A percentile compares a stretch with the other conserved stretches of the same genome.
phyloP scores from a whole-genome alignment of 306 rosid species.

The Vachellia collinsii region DNA sequence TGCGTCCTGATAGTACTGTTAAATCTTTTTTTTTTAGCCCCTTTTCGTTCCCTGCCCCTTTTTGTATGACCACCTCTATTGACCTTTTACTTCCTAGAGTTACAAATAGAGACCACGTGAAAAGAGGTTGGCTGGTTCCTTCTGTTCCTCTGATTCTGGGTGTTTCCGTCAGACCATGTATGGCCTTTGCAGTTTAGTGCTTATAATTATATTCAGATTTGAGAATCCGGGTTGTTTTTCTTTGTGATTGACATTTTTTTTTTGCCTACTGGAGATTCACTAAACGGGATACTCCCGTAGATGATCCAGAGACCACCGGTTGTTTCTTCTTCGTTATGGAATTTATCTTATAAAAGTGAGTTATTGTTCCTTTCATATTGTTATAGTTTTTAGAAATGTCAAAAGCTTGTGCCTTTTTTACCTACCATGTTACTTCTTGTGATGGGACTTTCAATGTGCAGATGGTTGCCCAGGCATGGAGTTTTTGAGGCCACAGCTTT shows the following conservation, averaged over 20 bases:
- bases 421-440: conserved; percentile 15
- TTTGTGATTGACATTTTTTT: background rate
- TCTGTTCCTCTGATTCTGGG: too few relatives aligned
- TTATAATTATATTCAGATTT: background rate
- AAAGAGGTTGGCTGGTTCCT: too few relatives aligned
- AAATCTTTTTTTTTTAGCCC: too few relatives aligned
- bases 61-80: too few relatives aligned
- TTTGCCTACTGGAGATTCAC: background rate
- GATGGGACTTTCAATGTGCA: conserved; percentile 42
- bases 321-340: conserved; percentile 50
- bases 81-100: too few relatives aligned
- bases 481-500: conserved; percentile 48
- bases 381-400: background rate
- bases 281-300: background rate
- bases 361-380: conserved; percentile 10
- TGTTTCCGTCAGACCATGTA: too few relatives aligned
- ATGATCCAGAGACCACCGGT: conserved; percentile 57
- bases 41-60: too few relatives aligned
- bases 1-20: too few relatives aligned
- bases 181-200: background rate
- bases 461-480: conserved; percentile 48
- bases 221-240: background rate
- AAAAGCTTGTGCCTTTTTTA: background rate
- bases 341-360: conserved; percentile 58
- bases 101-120: too few relatives aligned